Conservation (phyloP, 78 protist species). For the Dictyostelium citrinum region DNA sequence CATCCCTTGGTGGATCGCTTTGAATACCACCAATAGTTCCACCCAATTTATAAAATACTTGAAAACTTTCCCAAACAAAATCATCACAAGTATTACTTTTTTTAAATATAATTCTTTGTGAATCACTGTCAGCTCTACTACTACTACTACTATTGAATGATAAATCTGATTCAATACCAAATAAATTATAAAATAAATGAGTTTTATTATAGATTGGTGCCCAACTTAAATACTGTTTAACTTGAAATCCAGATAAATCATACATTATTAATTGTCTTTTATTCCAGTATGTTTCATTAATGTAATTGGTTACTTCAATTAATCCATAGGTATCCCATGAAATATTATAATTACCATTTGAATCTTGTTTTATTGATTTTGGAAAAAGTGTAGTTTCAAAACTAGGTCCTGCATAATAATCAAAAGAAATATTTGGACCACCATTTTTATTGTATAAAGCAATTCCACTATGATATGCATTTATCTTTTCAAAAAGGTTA, state of each 20-base stretch:
- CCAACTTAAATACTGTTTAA: not conserved
- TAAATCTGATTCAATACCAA: not conserved
- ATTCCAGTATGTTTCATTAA: not conserved
- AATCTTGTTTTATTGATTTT: not conserved
- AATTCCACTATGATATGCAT: conserved; percentile 54
- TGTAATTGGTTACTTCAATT: not conserved
- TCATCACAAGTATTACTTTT: not conserved
- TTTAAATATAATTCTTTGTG: not conserved
- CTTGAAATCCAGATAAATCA: not conserved
- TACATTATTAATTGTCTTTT: not conserved
- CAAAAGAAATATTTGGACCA: not conserved
- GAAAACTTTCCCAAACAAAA: not conserved
- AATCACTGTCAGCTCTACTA: no score
- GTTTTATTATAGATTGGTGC: not conserved
- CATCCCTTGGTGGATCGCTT: not conserved
- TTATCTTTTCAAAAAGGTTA: conserved; percentile 4
- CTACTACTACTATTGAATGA: not conserved
- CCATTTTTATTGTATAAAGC: not conserved
- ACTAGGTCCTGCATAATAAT: not conserved
- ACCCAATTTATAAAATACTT: not conserved
- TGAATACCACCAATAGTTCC: not conserved
- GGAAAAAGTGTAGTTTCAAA: not conserved
- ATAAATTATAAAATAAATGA: not conserved
- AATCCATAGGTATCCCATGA: not conserved
- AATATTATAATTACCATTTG: not conserved